These are phyloP conservation scores for Monosporozyma aerobia DNA, from an alignment of 805 yeast species.

Conservation along the genomic window DNA sequence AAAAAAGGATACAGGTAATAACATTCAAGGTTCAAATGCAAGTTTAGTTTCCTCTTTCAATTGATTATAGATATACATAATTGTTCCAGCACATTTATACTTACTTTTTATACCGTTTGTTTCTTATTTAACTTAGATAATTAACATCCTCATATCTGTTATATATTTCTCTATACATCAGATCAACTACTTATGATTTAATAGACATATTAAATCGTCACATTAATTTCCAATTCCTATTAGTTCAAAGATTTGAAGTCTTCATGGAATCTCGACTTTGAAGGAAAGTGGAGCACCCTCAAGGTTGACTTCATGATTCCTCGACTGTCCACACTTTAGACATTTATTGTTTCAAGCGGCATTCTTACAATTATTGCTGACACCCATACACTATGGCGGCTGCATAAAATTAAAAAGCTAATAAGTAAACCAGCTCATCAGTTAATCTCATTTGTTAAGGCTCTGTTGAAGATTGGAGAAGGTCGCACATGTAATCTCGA, in stretches of 20 bases:
- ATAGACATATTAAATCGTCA: background rate
- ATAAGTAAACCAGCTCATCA: background rate
- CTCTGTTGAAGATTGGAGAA: background rate
- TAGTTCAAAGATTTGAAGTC: background rate
- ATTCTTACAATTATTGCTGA: background rate
- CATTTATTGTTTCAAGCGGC: background rate
- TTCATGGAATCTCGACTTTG: too few species aligned
- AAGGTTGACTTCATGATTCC: too few species aligned
- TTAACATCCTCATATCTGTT: background rate
- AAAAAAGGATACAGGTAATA: background rate
- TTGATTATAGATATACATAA: background rate
- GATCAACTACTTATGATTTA: background rate
- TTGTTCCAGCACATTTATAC: background rate
- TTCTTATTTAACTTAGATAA: background rate
- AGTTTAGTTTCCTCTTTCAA: background rate
- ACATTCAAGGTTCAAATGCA: background rate
- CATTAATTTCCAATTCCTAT: background rate
- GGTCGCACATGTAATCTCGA: too few species aligned
- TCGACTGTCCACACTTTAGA: background rate
- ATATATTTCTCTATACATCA: background rate
- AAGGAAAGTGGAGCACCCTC: too few species aligned
- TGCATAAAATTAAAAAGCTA: background rate
- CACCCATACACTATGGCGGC: conserved; percentile 1
- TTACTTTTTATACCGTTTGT: background rate
- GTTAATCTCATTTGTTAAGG: background rate